phyloP scores from a whole-genome alignment of 2,329 filamentous ascomycete species.

The Aspergillus sp. region DNA sequence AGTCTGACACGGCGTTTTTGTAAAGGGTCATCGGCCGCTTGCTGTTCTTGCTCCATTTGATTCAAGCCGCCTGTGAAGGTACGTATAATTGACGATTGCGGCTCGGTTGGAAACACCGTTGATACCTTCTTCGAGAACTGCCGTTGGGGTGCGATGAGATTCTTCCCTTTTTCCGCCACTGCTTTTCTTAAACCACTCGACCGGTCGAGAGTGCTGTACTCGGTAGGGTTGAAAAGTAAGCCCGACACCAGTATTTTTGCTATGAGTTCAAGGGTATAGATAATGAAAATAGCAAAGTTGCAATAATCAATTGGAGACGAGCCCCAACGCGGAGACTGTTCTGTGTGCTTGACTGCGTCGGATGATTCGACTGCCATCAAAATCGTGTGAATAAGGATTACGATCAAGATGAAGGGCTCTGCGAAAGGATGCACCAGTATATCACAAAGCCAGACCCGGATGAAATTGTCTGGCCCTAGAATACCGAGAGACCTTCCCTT shows the following conservation, averaged over 20 bases:
- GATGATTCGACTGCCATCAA: slow-evolving; percentile 82
- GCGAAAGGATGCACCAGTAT: slow-evolving; percentile 79
- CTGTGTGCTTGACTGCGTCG: slow-evolving; percentile 61
- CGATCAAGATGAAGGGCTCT: slow-evolving; percentile 77
- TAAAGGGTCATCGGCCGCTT: slow-evolving; percentile 58
- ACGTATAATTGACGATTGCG: slow-evolving; percentile 59
- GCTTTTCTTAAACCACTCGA: slow-evolving; percentile 69
- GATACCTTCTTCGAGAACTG: slow-evolving; percentile 60
- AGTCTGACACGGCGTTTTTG: slow-evolving; percentile 79
- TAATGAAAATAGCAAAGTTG: slow-evolving; percentile 74
- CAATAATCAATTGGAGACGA: slow-evolving; percentile 66
- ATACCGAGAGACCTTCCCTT: slow-evolving; percentile 82
- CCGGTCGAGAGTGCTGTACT: slow-evolving; percentile 87
- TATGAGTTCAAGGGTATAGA: slow-evolving; percentile 83
- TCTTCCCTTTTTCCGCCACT: slow-evolving; percentile 69
- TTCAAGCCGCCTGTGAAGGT: slow-evolving; percentile 73
- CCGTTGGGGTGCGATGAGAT: slow-evolving; percentile 76
- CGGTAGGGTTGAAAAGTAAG: slow-evolving; percentile 80
- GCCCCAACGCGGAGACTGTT: slow-evolving; percentile 62
- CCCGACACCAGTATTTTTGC: slow-evolving; percentile 89
- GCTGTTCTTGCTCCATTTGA: slow-evolving; percentile 54
- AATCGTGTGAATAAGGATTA: slow-evolving; percentile 85
- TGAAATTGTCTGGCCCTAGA: slow-evolving; percentile 70
- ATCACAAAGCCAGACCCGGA: slow-evolving; percentile 74
- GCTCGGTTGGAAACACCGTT: slow-evolving; percentile 35